Percentiles rank a stretch among this genome's conserved stretches.
These are phyloP conservation scores for Citrullus mucosospermus DNA, from an alignment of 306 rosid species.

Conservation along the genomic window DNA sequence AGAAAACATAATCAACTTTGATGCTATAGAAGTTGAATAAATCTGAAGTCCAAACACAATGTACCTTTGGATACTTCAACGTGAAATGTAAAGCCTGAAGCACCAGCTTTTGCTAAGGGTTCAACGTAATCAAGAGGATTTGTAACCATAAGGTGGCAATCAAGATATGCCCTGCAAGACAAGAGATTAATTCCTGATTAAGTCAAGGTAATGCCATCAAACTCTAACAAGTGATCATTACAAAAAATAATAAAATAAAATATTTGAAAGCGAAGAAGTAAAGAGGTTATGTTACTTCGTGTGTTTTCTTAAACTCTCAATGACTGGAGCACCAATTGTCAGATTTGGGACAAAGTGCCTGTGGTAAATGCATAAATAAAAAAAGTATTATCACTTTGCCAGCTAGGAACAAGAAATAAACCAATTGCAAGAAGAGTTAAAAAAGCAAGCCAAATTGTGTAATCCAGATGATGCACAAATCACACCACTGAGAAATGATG, in stretches of 20 bases:
- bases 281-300: conserved; percentile 51
- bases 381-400: neutral
- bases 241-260: neutral
- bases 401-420: neutral
- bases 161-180: conserved; percentile 70
- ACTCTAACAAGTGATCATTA: neutral
- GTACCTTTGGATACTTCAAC: conserved; percentile 73
- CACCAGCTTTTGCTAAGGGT: conserved; percentile 79
- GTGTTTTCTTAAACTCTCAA: conserved; percentile 92
- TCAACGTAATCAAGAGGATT: conserved; percentile 88
- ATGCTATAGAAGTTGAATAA: conserved; percentile 8
- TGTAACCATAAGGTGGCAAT: conserved; percentile 96
- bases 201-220: neutral
- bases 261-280: conserved; percentile 1
- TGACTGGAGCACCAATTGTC: conserved; percentile 86
- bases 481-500: neutral
- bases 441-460: neutral
- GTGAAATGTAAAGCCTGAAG: conserved; percentile 94
- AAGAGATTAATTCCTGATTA: conserved; percentile 1
- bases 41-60: conserved; percentile 6
- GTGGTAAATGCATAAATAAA: neutral
- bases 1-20: neutral
- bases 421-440: neutral
- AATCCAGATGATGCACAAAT: neutral
- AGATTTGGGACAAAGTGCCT: conserved; percentile 96